Conservation (phyloP, 345 rosid species). For the Aquilaria sinensis region DNA sequence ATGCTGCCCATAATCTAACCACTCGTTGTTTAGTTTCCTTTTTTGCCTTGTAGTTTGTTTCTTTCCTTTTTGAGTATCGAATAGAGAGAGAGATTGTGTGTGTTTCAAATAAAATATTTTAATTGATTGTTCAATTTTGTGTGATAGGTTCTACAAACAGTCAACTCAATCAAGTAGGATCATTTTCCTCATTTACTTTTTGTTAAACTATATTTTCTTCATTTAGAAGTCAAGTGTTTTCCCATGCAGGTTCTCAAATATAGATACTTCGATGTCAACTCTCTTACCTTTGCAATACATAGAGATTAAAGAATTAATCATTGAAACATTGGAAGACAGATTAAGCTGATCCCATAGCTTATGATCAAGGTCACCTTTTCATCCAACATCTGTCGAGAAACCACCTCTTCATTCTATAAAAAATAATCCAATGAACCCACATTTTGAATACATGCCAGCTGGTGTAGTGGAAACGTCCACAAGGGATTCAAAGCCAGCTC, state of each 20-base stretch:
- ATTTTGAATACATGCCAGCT: constrained; percentile 72
- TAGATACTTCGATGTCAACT: constrained; percentile 46
- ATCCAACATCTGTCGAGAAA: constrained; percentile 62
- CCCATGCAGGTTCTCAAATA: constrained; percentile 40
- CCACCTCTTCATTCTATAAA: constrained; percentile 52
- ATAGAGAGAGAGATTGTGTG: too few relatives aligned
- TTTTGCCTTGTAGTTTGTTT: too few relatives aligned
- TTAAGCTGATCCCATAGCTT: constrained; percentile 33
- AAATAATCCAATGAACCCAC: constrained; percentile 45
- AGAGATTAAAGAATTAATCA: constrained; percentile 70
- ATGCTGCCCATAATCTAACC: too few relatives aligned
- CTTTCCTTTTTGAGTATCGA: too few relatives aligned
- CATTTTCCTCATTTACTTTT: too few relatives aligned
- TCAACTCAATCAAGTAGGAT: too few relatives aligned
- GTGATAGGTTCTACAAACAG: too few relatives aligned
- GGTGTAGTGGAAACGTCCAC: constrained; percentile 63
- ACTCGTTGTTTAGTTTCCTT: too few relatives aligned
- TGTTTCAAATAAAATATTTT: too few relatives aligned
- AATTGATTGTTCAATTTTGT: too few relatives aligned
- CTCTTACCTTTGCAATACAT: constrained; percentile 75
- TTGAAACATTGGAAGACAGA: constrained; percentile 47
- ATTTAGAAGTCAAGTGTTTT: constrained; percentile 35
- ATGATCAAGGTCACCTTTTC: constrained; percentile 62
- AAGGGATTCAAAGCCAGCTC: constrained; percentile 54
- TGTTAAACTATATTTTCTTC: too few relatives aligned